Percentiles rank a stretch among this genome's conserved stretches.
These are phyloP conservation scores for Phytophthora ohioensis DNA, from an alignment of 352 stramenopile genomes.

Conservation along the genomic window DNA sequence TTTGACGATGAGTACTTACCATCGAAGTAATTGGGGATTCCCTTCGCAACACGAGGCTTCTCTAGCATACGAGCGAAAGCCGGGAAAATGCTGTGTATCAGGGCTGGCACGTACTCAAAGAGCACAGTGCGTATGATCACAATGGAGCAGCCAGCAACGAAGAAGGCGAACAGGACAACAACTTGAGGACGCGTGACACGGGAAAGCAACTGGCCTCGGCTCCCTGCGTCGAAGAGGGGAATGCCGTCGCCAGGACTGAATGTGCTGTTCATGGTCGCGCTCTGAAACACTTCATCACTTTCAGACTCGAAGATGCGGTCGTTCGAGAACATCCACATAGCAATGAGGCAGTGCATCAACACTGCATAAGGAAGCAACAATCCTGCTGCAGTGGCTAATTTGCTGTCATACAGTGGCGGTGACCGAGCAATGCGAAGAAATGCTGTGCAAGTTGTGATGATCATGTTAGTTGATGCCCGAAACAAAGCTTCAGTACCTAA, in stretches of 20 bases:
- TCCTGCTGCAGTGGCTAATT: constrained; percentile 65
- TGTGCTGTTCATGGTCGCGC: constrained; percentile 19
- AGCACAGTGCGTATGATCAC: constrained; percentile 69
- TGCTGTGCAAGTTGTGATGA: constrained; percentile 13
- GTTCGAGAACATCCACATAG: constrained; percentile 91
- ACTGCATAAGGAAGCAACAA: constrained; percentile 80
- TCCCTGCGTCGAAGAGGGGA: constrained; percentile 54
- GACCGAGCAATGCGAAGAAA: constrained; percentile 80
- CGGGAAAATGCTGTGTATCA: constrained; percentile 66
- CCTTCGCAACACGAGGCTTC: constrained; percentile 62
- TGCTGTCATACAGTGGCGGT: constrained; percentile 76
- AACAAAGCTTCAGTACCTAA: background rate
- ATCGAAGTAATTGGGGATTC: constrained; percentile 88
- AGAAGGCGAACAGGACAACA: constrained; percentile 81
- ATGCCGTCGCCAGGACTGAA: constrained; percentile 59
- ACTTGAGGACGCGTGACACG: constrained; percentile 77
- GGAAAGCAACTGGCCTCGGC: constrained; percentile 58
- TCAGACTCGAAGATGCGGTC: constrained; percentile 82
- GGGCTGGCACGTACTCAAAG: constrained; percentile 73
- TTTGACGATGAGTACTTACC: constrained; percentile 31
- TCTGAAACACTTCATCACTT: constrained; percentile 21
- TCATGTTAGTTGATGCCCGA: background rate
- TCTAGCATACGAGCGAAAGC: constrained; percentile 62
- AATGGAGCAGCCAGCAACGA: constrained; percentile 55
- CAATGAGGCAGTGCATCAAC: constrained; percentile 74